Base-by-base conservation (phyloP, 139 green algal species). In the Closterium sp. region DNA sequence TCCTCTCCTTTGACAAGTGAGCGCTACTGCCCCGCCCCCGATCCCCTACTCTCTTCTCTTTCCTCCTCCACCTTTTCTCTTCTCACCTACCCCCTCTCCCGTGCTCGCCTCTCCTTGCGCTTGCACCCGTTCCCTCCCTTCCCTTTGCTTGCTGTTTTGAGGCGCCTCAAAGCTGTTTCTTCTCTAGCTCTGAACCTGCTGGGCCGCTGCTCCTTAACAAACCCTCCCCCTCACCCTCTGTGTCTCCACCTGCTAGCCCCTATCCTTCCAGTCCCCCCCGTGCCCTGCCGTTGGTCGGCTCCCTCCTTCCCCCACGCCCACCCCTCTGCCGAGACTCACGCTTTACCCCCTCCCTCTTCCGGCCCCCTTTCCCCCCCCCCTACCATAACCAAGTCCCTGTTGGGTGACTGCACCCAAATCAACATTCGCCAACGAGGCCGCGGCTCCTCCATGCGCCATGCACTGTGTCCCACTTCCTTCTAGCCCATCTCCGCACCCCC, bases 1-100 rank as follows among this genome's bases (percentile, higher is more conserved):
- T 95, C 66, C 92, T 97, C 85, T 91, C 89, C n/a, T 92, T 92
- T 34, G 69, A 86, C 88, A 87, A n/a, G 88, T 92, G n/a, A 88
- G 69, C 25, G 1, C 25, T 89, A 1, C 28, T 19, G 88, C 19
- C 19, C 19, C 88, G 30, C 4, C 3, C 34, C 31, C n/a, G n/a
- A n/a, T n/a, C n/a, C n/a, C n/a, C n/a, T n/a, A n/a, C n/a, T 35
- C 34, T 3, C 43, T 28, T 16, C 7, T 91, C n/a, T 8, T 19
- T 1, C 28, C 3, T 87, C 66, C 28, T 32, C 25, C 83, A 0
- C 38, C 38, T 16, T 10, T 88, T 7, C 88, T 91, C 88, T 88
- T 21, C 12, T 30, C 64, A 6, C 88, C 31, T 66, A 66, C 16
- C 84, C 34, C 81, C 23, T 7, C 31, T 1, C 64, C 7, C 1